Base-by-base conservation (phyloP, 495 filamentous ascomycete species). In the Halenospora varia region DNA sequence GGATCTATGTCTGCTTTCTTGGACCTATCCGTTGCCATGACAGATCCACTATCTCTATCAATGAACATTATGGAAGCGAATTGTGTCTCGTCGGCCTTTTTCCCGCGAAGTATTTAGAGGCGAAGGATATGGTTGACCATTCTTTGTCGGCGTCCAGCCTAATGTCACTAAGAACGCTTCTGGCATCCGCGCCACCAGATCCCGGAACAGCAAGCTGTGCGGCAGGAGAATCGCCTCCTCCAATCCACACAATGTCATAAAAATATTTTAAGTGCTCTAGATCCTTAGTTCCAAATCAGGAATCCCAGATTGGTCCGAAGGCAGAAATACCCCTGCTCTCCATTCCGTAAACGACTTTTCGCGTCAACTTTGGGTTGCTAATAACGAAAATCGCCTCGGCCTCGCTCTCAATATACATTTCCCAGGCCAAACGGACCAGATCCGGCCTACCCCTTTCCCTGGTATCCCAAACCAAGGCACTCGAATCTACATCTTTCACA, bases 231-330 rank as follows among this genome's bases (percentile, higher is more conserved):
- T n/a, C n/a, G n/a, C n/a, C n/a, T n/a, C n/a, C n/a, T n/a, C n/a
- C n/a, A n/a, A n/a, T n/a, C n/a, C n/a, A n/a, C n/a, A n/a, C n/a
- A n/a, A n/a, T n/a, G n/a, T n/a, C n/a, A n/a, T n/a, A n/a, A n/a
- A n/a, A n/a, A n/a, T n/a, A n/a, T n/a, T n/a, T n/a, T n/a, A n/a
- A n/a, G n/a, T n/a, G n/a, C n/a, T n/a, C n/a, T n/a, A n/a, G n/a
- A n/a, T n/a, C n/a, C n/a, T n/a, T n/a, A n/a, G n/a, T n/a, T n/a
- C n/a, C n/a, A n/a, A n/a, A 35, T 62, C 39, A 92, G 46, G 85
- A 89, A 72, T 91, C 88, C 68, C 87, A 90, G 64, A 91, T 87
- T 3, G 88, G 83, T 25, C 87, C 88, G 75, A 82, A 91, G 11
- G 87, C 87, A 29, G 85, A 80, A 46, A 89, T 71, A 3, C 87